phyloP scores from a whole-genome alignment of 2,329 filamentous ascomycete species.

The Harringtonia aguacate region DNA sequence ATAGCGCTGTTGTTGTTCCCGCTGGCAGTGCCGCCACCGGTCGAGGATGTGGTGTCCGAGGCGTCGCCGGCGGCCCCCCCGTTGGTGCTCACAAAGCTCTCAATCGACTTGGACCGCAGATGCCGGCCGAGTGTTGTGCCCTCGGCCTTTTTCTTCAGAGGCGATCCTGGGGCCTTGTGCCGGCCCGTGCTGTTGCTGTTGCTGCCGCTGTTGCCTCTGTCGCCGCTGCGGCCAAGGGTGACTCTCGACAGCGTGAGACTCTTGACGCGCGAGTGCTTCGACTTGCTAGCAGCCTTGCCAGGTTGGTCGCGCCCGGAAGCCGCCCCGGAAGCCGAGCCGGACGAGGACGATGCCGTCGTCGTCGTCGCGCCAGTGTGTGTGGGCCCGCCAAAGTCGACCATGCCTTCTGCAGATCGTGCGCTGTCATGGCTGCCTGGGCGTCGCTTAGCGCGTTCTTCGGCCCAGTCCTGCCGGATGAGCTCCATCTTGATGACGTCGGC shows the following conservation, averaged over 20 bases:
- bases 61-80: slow-evolving; percentile 34
- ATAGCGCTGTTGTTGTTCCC: slow-evolving; percentile 30
- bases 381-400: background rate
- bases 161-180: slow-evolving; percentile 52
- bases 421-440: slow-evolving; percentile 28
- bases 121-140: slow-evolving; percentile 50
- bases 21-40: slow-evolving; percentile 14
- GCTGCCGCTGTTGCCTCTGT: background rate
- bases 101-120: slow-evolving; percentile 61
- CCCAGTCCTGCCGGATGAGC: slow-evolving; percentile 84
- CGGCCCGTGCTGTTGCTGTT: slow-evolving; percentile 1
- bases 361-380: slow-evolving; percentile 17
- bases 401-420: slow-evolving; percentile 18
- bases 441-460: slow-evolving; percentile 46
- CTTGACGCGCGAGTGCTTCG: slow-evolving; percentile 54
- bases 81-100: slow-evolving; percentile 51
- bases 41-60: slow-evolving; percentile 28
- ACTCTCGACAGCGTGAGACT: slow-evolving; percentile 68
- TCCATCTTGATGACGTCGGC: slow-evolving; percentile 89
- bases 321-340: background rate
- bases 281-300: slow-evolving; percentile 35
- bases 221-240: slow-evolving; percentile 18
- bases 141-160: slow-evolving; percentile 61
- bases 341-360: background rate
- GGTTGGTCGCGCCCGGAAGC: no score